Evolutionary conservation across 345 rosid genomes (phyloP).

Genomic region (Leavenworthia alabamica): DNA sequence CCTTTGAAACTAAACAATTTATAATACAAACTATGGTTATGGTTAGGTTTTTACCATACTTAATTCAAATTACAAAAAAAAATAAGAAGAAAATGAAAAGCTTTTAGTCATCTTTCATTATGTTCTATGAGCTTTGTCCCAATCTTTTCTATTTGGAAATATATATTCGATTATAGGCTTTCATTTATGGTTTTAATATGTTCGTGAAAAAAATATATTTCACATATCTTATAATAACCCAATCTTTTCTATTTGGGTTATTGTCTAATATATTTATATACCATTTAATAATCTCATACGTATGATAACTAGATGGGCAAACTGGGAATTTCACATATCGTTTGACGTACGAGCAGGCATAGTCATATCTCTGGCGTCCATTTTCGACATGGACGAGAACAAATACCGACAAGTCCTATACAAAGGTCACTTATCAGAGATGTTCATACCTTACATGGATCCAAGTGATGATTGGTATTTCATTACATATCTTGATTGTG

Average conservation of each 20-base stretch:
- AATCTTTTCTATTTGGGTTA: too few species aligned
- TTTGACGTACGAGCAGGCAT: slow-evolving; percentile 48
- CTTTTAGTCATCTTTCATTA: not conserved
- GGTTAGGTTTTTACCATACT: too few species aligned
- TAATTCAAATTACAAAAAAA: too few species aligned
- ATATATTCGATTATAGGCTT: too few species aligned
- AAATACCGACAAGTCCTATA: slow-evolving; percentile 41
- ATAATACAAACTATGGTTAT: too few species aligned
- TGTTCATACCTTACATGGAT: slow-evolving; percentile 52
- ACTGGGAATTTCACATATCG: slow-evolving; percentile 49
- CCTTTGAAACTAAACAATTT: too few species aligned
- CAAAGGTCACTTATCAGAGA: slow-evolving; percentile 44
- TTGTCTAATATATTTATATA: too few species aligned
- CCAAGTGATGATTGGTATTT: slow-evolving; percentile 43
- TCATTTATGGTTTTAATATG: too few species aligned
- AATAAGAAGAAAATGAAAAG: too few species aligned
- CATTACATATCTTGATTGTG: slow-evolving; percentile 36
- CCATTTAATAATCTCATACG: not conserved
- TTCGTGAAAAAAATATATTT: too few species aligned
- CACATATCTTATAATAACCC: too few species aligned
- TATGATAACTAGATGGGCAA: slow-evolving; percentile 39
- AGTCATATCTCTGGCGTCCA: slow-evolving; percentile 42
- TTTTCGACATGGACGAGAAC: slow-evolving; percentile 38
- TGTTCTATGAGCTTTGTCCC: not conserved
- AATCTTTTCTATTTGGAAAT: not conserved